phyloP scores from a whole-genome alignment of 345 rosid species.

The Linum usitatissimum region DNA sequence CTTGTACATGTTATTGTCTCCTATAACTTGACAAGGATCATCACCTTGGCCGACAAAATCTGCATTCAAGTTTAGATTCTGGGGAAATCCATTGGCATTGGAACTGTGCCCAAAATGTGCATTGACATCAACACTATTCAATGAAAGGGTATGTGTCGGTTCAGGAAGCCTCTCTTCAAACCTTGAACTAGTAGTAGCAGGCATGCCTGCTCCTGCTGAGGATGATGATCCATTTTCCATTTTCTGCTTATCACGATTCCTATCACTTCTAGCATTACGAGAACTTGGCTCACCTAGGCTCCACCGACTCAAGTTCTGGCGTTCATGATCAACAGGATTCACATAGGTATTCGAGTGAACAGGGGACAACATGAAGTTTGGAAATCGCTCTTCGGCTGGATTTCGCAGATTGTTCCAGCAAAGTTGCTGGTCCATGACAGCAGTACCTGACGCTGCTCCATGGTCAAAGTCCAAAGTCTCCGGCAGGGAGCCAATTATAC shows the following conservation, averaged over 20 bases:
- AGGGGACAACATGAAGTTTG: conserved; percentile 41
- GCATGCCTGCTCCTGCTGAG: conserved; percentile 13
- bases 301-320: conserved; percentile 36
- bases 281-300: conserved; percentile 45
- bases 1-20: conserved; percentile 28
- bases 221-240: conserved; percentile 33
- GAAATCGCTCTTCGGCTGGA: conserved; percentile 34
- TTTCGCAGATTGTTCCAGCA: conserved; percentile 52
- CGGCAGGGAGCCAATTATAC: conserved; percentile 60
- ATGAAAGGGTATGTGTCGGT: conserved; percentile 17
- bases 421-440: conserved; percentile 46
- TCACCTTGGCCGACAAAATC: conserved; percentile 39
- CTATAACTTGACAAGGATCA: conserved; percentile 31
- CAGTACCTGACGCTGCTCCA: conserved; percentile 58
- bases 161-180: conserved; percentile 39
- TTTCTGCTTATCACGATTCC: conserved; percentile 31
- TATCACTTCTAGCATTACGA: conserved; percentile 25
- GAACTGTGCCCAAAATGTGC: conserved; percentile 37
- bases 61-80: conserved; percentile 49
- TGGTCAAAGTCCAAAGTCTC: conserved; percentile 64
- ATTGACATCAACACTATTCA: conserved; percentile 28
- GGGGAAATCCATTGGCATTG: conserved; percentile 22
- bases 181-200: conserved; percentile 23
- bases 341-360: conserved; percentile 25
- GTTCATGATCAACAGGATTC: conserved; percentile 44